Base-by-base conservation (phyloP, 1,284 basidiomycete genomes). In the Ganoderma meredithae region DNA sequence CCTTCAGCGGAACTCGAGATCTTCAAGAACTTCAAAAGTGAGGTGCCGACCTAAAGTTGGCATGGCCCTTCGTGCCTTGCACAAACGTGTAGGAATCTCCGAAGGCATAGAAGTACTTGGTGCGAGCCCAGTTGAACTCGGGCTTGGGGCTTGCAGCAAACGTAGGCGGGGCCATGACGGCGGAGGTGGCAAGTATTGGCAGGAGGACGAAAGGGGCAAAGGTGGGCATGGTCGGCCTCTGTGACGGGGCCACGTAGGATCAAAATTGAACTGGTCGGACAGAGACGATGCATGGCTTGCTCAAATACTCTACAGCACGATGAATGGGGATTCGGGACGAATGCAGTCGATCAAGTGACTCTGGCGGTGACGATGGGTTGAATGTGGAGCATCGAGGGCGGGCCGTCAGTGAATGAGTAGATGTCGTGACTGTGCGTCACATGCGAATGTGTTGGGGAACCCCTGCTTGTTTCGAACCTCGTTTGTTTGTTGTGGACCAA, bases 71-170 rank as follows among this genome's bases (percentile, higher is more conserved):
- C 2, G 83, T 84, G 0, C 86, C 86, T 73, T 85, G 82, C 0
- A 88, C 85, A 67, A 86, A 88, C 0, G 86, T 83, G 70, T 88
- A 88, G 2, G 85, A 86, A 70, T 87, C 86, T 5, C 86, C 86
- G 68, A 86, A 87, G 2, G 84, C 84, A 71, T 85, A 85, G 40
- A 87, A 76, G 62, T 83, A 82, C 74, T 80, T 77, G 15, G 82
- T 80, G 12, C 72, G 69, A 44, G 80, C 73, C 83, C 84, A 85
- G 69, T 80, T 69, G 71, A 85, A 83, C 9, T 43, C 39, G 2
- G 27, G n/a, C 27, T 53, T 15, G 1, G 52, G 3, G 27, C 10
- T 13, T 27, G 10, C 52, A 17, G 25, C 27, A 10, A 13, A 13
- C 5, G 49, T 36, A 19, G 55, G 19, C 2, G 60, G 5, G 10